A percentile compares a stretch with the other conserved stretches of the same genome.
Conservation (phyloP, 2,329 filamentous ascomycete species). For the Nigrospora sphaerica region DNA sequence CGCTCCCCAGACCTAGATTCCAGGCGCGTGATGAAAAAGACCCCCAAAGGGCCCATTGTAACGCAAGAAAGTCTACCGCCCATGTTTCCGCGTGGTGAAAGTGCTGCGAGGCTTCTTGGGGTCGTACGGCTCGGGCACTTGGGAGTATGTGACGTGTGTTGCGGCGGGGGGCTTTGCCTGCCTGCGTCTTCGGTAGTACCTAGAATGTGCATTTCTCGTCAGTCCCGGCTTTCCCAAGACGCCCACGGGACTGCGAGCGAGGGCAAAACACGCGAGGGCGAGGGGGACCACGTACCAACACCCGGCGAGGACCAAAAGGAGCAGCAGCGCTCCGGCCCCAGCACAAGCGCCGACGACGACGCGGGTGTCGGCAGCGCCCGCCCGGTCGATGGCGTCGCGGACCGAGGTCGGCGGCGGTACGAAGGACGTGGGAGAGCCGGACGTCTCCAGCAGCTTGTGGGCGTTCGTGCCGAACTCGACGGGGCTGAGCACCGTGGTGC, state of each 20-base stretch:
- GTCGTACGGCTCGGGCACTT: no score
- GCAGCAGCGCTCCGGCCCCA: neutral
- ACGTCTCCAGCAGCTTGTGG: conserved; percentile 26
- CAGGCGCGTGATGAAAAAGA: no score
- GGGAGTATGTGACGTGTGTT: no score
- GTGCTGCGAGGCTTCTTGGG: no score
- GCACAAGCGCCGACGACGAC: neutral
- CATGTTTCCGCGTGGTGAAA: no score
- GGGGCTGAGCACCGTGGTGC: conserved; percentile 20
- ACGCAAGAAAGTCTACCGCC: no score
- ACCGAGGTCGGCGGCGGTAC: conserved; percentile 22
- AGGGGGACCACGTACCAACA: neutral
- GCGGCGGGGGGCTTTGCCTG: no score
- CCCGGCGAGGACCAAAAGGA: neutral
- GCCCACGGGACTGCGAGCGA: neutral
- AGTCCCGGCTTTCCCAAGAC: neutral
- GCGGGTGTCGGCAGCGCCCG: neutral
- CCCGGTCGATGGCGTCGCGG: conserved; percentile 7
- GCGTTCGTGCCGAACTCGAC: conserved; percentile 35
- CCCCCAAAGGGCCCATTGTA: no score
- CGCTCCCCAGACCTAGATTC: no score
- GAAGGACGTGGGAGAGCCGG: conserved; percentile 37
- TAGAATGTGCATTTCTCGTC: neutral
- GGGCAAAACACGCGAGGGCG: neutral
- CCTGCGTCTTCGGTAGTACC: neutral